Evolutionary conservation across 225 moss, liverwort and hornwort species (phyloP).

Genomic region (Asterella californica): DNA sequence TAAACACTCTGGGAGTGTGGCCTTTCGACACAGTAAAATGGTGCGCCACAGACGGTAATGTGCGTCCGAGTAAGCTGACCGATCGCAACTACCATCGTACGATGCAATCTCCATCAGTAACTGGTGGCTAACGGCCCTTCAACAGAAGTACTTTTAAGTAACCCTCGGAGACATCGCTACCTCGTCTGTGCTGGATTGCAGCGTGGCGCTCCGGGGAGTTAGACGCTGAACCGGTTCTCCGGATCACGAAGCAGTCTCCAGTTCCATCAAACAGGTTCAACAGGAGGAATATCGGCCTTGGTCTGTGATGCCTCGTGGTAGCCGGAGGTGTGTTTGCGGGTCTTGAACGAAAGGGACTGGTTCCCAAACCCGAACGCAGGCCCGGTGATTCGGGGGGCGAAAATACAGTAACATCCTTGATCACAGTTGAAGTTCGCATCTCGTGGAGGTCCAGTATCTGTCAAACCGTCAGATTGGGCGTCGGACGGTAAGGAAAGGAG

Average conservation of each 20-base stretch:
- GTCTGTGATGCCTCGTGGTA: not conserved
- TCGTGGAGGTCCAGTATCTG: not conserved
- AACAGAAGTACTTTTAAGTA: not conserved
- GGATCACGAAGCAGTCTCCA: too few species aligned
- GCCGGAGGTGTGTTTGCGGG: not conserved
- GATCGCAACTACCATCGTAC: conserved; percentile 3
- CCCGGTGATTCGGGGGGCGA: not conserved
- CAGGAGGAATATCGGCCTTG: not conserved
- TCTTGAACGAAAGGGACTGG: not conserved
- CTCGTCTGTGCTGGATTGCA: not conserved
- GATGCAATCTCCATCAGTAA: conserved; percentile 1
- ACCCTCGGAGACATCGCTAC: not conserved
- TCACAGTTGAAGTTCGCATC: not conserved
- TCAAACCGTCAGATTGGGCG: not conserved
- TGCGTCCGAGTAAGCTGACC: not conserved
- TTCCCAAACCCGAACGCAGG: conserved; percentile 9
- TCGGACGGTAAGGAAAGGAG: not conserved
- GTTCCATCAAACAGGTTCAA: too few species aligned
- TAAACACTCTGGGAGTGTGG: too few species aligned
- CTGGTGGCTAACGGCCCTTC: conserved; percentile 6
- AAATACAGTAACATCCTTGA: not conserved
- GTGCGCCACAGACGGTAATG: not conserved
- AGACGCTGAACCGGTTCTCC: not conserved
- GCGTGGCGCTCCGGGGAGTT: not conserved
- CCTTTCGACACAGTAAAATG: not conserved